phyloP scores from a whole-genome alignment of 1,284 basidiomycete genomes.

The Ustilago sp. region DNA sequence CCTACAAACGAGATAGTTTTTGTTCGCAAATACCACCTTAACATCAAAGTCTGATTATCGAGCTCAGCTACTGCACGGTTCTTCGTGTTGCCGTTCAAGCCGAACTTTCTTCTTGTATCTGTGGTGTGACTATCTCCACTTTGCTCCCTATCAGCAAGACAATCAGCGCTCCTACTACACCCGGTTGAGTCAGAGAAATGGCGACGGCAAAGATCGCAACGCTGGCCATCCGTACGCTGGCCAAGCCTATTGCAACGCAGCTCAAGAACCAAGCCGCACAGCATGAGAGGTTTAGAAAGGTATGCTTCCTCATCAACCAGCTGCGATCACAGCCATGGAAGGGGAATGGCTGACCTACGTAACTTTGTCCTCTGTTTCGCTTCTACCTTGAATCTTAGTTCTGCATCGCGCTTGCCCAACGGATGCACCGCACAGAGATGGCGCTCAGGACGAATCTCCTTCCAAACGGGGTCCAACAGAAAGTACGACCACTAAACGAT shows the following conservation, averaged over 20 bases:
- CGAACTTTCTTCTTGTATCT: background rate
- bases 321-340: background rate
- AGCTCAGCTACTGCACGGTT: background rate
- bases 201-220: constrained; percentile 66
- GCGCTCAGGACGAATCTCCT: constrained; percentile 61
- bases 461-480: constrained; percentile 49
- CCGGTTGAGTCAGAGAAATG: constrained; percentile 31
- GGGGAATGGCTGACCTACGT: background rate
- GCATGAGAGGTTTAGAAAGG: constrained; percentile 62
- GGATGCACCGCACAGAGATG: constrained; percentile 65
- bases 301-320: constrained; percentile 10
- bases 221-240: constrained; percentile 64
- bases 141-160: background rate
- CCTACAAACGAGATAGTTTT: too few relatives aligned
- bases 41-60: background rate
- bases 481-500: constrained; percentile 67
- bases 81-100: background rate
- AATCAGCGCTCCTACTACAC: background rate
- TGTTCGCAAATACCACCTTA: background rate
- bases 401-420: constrained; percentile 64
- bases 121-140: background rate
- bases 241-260: constrained; percentile 68
- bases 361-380: background rate
- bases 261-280: constrained; percentile 65
- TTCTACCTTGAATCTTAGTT: constrained; percentile 20